A percentile compares a stretch with the other conserved stretches of the same genome.
Conservation (phyloP, 2,329 filamentous ascomycete genomes). For the Trichoderma oligosporum region DNA sequence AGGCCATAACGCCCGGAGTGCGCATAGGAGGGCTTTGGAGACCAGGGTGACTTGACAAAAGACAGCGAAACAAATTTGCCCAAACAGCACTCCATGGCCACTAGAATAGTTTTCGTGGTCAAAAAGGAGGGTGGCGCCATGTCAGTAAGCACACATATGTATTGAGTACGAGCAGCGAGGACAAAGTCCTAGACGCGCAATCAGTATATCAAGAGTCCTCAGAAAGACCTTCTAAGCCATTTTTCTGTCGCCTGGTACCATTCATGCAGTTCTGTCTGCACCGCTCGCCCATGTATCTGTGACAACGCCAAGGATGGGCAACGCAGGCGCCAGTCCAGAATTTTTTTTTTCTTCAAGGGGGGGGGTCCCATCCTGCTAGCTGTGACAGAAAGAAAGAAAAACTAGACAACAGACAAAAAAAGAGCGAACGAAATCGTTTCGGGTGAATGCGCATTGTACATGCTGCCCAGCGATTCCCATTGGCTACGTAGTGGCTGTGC, state of each 20-base stretch:
- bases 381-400: not conserved
- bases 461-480: slow-evolving; percentile 11
- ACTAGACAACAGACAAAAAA: not conserved
- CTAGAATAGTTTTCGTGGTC: not conserved
- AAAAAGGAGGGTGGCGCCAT: slow-evolving; percentile 18
- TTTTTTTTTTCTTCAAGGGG: not conserved
- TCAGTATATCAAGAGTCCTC: not conserved
- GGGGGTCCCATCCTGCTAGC: not conserved
- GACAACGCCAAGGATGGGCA: slow-evolving; percentile 18
- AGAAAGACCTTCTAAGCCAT: not conserved
- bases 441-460: slow-evolving; percentile 4
- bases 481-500: slow-evolving; percentile 19
- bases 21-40: slow-evolving; percentile 4
- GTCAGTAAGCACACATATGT: slow-evolving; percentile 4
- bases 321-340: not conserved
- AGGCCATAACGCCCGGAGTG: slow-evolving; percentile 15
- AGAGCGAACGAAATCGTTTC: not conserved
- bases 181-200: slow-evolving; percentile 2
- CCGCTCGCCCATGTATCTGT: slow-evolving; percentile 15
- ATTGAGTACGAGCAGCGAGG: slow-evolving; percentile 2
- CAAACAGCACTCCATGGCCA: not conserved
- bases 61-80: not conserved
- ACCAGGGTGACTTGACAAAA: not conserved
- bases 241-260: not conserved
- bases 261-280: not conserved